Evolutionary conservation across 768 basidiomycete genomes (phyloP), one percentile per base, ranked within the genome.

Genomic region (Polyporus arcularius): DNA sequence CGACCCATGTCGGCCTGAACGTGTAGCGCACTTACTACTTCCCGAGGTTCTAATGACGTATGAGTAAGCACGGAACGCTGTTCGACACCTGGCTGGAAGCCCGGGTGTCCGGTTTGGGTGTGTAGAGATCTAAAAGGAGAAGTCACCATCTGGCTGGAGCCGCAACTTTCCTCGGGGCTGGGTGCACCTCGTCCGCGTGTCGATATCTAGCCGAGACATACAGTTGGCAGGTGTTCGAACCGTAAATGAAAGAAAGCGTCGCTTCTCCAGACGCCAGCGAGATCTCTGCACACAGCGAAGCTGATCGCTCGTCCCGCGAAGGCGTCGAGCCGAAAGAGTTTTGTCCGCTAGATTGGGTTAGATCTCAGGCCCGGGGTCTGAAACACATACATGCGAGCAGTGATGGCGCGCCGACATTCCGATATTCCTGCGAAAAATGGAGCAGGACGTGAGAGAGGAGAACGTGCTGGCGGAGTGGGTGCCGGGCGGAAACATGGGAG

Each of bases 261-360:
- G 46, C 46, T 48, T 48, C 46, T 18, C 28, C 28, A 5, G 28
- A 26, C 11, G 21, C 8, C 21, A 26, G 14, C 2, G 18, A 43
- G 42, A 43, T 43, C 15, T 43, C 14, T 8, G 21, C 21, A 47
- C 46, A 21, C 46, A 7, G 21, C 21, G 46, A 51, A 40, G 30
- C 7, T 32, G 57, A 57, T 57, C 49, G 39, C 50, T 31, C 50
- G 47, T 55, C 53, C 59, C 18, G 49, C 41, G 47, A 30, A 48
- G 40, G 48, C 45, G 26, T 16, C 26, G 39, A 11, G 28, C 53
- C 16, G 59, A 10, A 32, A 40, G 48, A 56, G 39, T 49, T 56
- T 40, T 52, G 41, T 41, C 60, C 54, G 60, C 60, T 56, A 56
- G 60, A 61, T 61, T 28, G 49, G 43, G 42, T 43, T 52, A 50